Evolutionary conservation across 352 stramenopile species (phyloP).

Genomic region (Globisporangium emineosum): DNA sequence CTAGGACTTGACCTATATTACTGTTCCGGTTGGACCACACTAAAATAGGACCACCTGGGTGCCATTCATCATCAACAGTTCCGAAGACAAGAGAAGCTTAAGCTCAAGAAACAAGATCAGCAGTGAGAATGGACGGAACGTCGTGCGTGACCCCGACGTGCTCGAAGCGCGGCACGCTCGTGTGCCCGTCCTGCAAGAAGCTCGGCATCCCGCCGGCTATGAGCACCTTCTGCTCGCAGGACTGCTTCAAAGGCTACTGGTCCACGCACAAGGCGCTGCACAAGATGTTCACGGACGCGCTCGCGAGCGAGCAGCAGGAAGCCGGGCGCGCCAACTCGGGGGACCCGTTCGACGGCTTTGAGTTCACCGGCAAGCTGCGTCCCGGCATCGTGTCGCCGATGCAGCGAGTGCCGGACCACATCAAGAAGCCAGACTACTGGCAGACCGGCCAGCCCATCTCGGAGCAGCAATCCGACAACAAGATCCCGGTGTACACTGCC

Average conservation of each 20-base stretch:
- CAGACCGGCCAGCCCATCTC: conserved; percentile 71
- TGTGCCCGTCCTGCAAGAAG: conserved; percentile 91
- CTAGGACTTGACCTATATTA: not conserved
- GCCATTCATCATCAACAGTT: not conserved
- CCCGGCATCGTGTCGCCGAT: conserved; percentile 79
- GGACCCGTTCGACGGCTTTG: conserved; percentile 60
- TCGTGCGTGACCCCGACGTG: conserved; percentile 73
- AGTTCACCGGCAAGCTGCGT: conserved; percentile 84
- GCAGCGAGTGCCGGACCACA: conserved; percentile 67
- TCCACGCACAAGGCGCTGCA: conserved; percentile 95
- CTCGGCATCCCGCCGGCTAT: conserved; percentile 80
- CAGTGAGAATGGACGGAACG: conserved; percentile 17
- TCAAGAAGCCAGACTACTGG: conserved; percentile 90
- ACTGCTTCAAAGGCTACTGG: conserved; percentile 97
- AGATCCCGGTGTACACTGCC: conserved; percentile 92
- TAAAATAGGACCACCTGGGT: not conserved
- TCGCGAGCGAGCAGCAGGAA: conserved; percentile 33
- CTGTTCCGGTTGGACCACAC: not conserved
- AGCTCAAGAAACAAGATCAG: not conserved
- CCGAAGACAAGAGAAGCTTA: conserved; percentile 5
- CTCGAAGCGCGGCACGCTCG: conserved; percentile 78
- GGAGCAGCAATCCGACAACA: conserved; percentile 61
- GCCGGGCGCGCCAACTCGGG: conserved; percentile 14
- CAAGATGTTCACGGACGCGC: conserved; percentile 91
- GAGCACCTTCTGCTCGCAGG: conserved; percentile 92